Evolutionary conservation across 108 stramenopile genomes (phyloP), one percentile per base, ranked within the genome.

Genomic region (Parietichytrium sp.): DNA sequence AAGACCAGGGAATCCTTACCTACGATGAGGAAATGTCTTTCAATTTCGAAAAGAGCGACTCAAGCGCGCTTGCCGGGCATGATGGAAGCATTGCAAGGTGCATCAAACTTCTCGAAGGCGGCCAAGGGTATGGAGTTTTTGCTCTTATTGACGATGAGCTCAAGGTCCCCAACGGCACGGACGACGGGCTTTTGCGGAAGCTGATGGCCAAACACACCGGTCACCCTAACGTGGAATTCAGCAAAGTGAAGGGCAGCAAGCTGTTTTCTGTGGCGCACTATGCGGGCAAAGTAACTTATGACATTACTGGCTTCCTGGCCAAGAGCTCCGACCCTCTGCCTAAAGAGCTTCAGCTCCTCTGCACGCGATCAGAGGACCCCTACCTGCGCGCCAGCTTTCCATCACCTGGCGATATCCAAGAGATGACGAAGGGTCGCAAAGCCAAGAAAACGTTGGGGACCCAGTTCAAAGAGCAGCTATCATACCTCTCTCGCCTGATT

Each of bases 271-370:
- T 92, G 15, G 72, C 78, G n/a, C 91, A 91, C 83, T 91, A 89
- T 50, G 91, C 91, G 20, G 91, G 91, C 18, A 85, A 51, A 23
- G 89, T 92, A 38, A 49, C 51, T 30, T 92, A 92, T 78, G 82
- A 33, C 27, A 80, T 83, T 10, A 61, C 51, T 25, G 88, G 86
- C 18, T 91, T 92, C 72, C 51, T 91, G 0, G 89, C 87, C 79
- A 92, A 92, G 89, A 91, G 89, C 84, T 54, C 85, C 49, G 90
- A 91, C 83, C 54, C 54, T 48, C 86, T 91, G 13, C 52, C 78
- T 52, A 42, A 82, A 33, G 88, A 91, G 48, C 80, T 90, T 26
- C 52, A 51, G 27, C 42, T 72, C 15, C 61, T 72, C 8, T 72
- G 61, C 61, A 42, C 61, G 23, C 38, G 20, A 10, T 72, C 61